Evolutionary conservation across 257 asterid genomes (phyloP), one percentile per base, ranked within the genome.

Genomic region (Gentiana dahurica): DNA sequence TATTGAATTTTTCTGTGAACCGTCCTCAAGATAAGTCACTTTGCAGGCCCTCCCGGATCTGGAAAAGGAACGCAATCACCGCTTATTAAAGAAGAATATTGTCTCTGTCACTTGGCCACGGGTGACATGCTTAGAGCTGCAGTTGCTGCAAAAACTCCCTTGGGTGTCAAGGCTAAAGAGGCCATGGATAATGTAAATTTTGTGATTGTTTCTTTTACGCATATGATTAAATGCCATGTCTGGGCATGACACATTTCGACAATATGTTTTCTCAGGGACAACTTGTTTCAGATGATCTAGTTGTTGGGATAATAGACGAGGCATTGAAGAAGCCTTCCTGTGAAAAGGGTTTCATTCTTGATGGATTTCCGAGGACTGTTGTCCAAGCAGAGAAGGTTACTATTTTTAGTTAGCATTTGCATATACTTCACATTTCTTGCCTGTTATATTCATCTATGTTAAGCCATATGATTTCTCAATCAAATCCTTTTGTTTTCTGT

Each of bases 61-160:
- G 97, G 95, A n/a, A 89, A 90, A 70, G 98, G 98, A 58, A 91
- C 98, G 34, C 96, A 91, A 58, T 91, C 98, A 41, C 98, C 98
- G 32, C 56, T 91, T 58, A 77, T 91, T 47, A 91, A 91, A 78
- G 98, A 91, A 32, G 98, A 87, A 47, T 87, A 64, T 53, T 87
- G 98, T 68, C 68, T 91, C 52, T 91, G 98, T 75, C 98, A 91
- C 77, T 69, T 91, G 71, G 98, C 98, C 46, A 91, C 96, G 12
- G 98, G 98, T 11, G 96, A 91, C 76, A 91, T 87, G 98, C 81
- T 91, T 65, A 82, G 96, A 75, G 95, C 95, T 73, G 96, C 94
- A 70, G 95, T 91, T 75, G 78, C 95, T 65, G 92, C 94, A 64
- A 87, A 91, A 81, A 84, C 94, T 54, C 92, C 92, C 39, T 92